Conservation (phyloP, 2,329 filamentous ascomycete genomes). For the Penicillium palitans region DNA sequence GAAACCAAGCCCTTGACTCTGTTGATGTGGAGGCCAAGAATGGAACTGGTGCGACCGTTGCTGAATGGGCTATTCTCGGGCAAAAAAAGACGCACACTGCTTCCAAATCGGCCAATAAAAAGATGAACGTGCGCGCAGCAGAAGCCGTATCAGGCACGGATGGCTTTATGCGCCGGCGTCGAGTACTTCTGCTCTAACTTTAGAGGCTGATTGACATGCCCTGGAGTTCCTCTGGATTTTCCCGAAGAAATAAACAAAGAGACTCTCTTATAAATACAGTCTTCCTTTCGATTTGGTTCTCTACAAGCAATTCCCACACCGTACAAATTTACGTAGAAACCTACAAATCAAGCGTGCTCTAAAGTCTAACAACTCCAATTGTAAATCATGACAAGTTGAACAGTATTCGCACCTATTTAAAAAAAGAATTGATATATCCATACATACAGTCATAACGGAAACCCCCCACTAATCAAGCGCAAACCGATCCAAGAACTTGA, state of each 20-base stretch:
- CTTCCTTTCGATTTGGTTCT: neutral
- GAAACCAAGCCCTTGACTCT: conserved; percentile 42
- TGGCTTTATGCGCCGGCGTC: conserved; percentile 14
- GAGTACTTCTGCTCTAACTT: neutral
- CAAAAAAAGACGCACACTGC: conserved; percentile 5
- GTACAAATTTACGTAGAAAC: neutral
- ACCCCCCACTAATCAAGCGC: conserved; percentile 37
- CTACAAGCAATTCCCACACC: neutral
- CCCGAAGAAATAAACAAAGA: too few species aligned
- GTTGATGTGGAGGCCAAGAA: conserved; percentile 34
- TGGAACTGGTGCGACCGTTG: conserved; percentile 48
- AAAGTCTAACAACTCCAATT: neutral
- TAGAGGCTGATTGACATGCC: neutral
- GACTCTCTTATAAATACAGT: neutral
- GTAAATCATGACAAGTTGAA: neutral
- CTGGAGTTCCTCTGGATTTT: neutral
- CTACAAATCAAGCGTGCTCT: neutral
- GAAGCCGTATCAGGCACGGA: conserved; percentile 7
- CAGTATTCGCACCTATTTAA: neutral
- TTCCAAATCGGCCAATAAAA: conserved; percentile 10
- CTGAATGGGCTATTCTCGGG: conserved; percentile 50
- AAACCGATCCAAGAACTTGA: conserved; percentile 67
- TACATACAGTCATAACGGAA: neutral
- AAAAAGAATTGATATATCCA: conserved; percentile 1
- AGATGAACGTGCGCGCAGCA: conserved; percentile 16